These are phyloP conservation scores for Mycena leptocephala DNA, from an alignment of 768 basidiomycete genomes.

Conservation along the genomic window DNA sequence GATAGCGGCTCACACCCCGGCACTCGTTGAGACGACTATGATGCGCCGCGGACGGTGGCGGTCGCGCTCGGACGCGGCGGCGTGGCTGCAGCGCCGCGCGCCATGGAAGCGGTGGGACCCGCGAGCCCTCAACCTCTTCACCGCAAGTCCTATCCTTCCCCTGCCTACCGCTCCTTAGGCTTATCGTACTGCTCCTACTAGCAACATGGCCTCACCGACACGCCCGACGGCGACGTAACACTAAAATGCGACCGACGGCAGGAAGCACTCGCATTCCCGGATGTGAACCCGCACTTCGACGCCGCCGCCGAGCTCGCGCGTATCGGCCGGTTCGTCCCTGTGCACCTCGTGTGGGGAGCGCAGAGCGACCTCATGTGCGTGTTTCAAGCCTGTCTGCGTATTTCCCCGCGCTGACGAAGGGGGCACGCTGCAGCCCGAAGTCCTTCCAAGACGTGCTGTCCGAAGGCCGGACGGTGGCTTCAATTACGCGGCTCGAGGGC, in stretches of 20 bases:
- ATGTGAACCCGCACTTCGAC: constrained; percentile 61
- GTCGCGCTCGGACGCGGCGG: constrained; percentile 44
- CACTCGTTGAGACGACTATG: constrained; percentile 37
- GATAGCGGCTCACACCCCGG: constrained; percentile 36
- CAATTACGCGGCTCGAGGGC: constrained; percentile 60
- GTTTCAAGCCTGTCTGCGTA: constrained; percentile 56
- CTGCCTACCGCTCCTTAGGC: neutral
- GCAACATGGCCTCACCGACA: constrained; percentile 40
- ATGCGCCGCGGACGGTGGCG: constrained; percentile 46
- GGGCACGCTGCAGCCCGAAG: constrained; percentile 44
- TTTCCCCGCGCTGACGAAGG: neutral
- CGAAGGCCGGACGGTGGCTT: constrained; percentile 59
- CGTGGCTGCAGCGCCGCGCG: constrained; percentile 48
- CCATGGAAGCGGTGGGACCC: constrained; percentile 53
- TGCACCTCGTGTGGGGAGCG: constrained; percentile 67
- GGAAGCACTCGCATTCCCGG: constrained; percentile 63
- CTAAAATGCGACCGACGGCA: constrained; percentile 63
- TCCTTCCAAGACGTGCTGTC: constrained; percentile 48
- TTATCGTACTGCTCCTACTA: neutral
- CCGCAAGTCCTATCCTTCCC: constrained; percentile 34
- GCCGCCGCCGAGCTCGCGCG: constrained; percentile 51
- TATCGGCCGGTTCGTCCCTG: constrained; percentile 55
- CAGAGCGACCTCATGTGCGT: constrained; percentile 59
- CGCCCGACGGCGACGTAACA: constrained; percentile 41
- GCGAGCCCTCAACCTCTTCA: constrained; percentile 44